Base-by-base conservation (phyloP, 805 yeast species). In the Wickerhamiella shivajii region DNA sequence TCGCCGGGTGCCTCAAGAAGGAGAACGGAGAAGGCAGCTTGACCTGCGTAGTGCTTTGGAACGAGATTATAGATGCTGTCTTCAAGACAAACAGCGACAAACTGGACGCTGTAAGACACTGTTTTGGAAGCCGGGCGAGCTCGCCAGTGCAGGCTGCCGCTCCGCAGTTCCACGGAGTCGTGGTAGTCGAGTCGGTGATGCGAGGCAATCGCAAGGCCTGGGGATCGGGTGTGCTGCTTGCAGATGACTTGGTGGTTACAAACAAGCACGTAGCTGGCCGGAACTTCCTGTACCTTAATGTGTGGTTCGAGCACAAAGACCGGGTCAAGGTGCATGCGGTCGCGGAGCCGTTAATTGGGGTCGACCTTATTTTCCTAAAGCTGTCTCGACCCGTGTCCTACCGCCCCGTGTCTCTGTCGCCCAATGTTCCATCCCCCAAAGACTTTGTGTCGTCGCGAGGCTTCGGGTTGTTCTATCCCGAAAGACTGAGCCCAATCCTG, bases 201-300 rank as follows among this genome's bases (percentile, higher is more conserved):
- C 17, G 30, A 11, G 53, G 54, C 2, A 39, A 42, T n/a, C 31
- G 47, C 10, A 38, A 41, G 3, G 39, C 47, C 6, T 56, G 60
- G 60, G 60, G 60, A 0, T 55, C 60, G 1, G 60, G 59, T 6
- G 52, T 56, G 3, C 37, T 56, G 12, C 36, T 56, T 2, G 44
- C 38, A 10, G 39, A 41, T 3, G 40, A 41, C 5, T 37, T 49
- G 1, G 44, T 56, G 11, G 50, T 45, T n/a, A 53, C 60, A 2
- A 56, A 56, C 35, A 39, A 37, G 29, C 60, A 56, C 33, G 59
- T 56, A 4, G 42, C 52, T 4, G 46, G 44, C 16, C 33, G 6
- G 25, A 45, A 45, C 37, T 36, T 17, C 22, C 35, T 21, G 30
- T 17, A 32, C 29, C 31, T 22, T 9, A 32, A 23, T 6, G 40